Conservation (phyloP, 257 asterid species). For the Solanum pinnatisectum region DNA sequence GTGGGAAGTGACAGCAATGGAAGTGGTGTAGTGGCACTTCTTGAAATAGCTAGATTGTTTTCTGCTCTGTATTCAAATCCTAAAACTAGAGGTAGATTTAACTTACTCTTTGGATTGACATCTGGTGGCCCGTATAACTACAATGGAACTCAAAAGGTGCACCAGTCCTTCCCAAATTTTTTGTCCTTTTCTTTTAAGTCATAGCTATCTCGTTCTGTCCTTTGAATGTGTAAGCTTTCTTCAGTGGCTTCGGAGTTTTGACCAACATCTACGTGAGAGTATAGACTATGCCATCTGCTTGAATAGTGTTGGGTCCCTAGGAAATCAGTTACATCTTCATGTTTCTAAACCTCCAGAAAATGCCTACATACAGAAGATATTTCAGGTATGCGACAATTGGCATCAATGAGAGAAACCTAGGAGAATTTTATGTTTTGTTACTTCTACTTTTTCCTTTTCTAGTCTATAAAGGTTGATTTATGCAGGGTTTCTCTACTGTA, state of each 20-base stretch:
- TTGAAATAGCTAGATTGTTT: slow-evolving; percentile 87
- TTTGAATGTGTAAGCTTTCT: slow-evolving; percentile 19
- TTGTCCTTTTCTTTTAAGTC: neutral
- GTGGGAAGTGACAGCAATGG: slow-evolving; percentile 96
- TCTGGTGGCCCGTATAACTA: slow-evolving; percentile 97
- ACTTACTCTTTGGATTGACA: slow-evolving; percentile 78
- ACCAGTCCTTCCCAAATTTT: neutral
- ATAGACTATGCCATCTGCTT: slow-evolving; percentile 90
- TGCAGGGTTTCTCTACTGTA: slow-evolving; percentile 79
- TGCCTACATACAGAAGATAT: slow-evolving; percentile 68
- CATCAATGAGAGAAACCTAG: neutral
- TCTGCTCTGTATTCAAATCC: slow-evolving; percentile 80
- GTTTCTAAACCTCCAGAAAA: slow-evolving; percentile 95
- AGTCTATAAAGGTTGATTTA: slow-evolving; percentile 8
- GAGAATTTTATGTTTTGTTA: neutral
- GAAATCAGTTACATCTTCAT: slow-evolving; percentile 59
- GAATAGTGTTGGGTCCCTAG: slow-evolving; percentile 71
- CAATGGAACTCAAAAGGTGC: slow-evolving; percentile 84
- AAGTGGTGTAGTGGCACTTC: slow-evolving; percentile 85
- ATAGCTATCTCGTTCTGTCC: neutral
- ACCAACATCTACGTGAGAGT: slow-evolving; percentile 80
- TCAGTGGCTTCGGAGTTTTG: slow-evolving; percentile 93
- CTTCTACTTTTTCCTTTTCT: neutral
- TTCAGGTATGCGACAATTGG: slow-evolving; percentile 46
- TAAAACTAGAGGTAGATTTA: slow-evolving; percentile 81